Evolutionary conservation across 441 rosid species (phyloP), one percentile per base, ranked within the genome.

Genomic region (Erodium texanum): DNA sequence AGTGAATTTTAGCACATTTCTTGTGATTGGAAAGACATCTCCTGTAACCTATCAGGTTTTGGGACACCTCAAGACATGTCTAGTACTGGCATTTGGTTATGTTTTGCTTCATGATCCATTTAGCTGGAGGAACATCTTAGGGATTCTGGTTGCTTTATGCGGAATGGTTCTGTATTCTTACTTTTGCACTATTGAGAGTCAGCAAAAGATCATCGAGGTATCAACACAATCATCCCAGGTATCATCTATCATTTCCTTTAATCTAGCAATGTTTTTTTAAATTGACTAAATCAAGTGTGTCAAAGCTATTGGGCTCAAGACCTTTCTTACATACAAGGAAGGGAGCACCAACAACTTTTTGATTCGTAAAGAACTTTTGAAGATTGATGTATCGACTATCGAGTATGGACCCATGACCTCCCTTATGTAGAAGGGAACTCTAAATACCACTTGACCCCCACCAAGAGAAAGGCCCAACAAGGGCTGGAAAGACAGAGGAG

Each of bases 21-120:
- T 94, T 82, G 99, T 94, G 15, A 88, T 94, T 22, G 99, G 99
- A n/a, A 94, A 92, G 82, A 94, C 99, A 65, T 94, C 99, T 2
- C 99, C 99, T 0, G 97, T 94, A 20, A 91, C 99, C 14, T 94
- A 94, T 74, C 99, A 94, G 83, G 99, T 94, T 67, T 89, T 94
- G 12, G 99, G 99, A 5, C 99, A 94, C 76, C 89, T 94, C 68
- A 94, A 94, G 70, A 94, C 99, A 0, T 94, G 99, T 73, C 88
- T 94, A 62, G 93, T 94, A 32, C 92, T 94, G 23, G 87, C 77
- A 6, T 87, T 94, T 70, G 99, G 99, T 16, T 91, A 94, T 70
- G 92, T 96, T 0, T 71, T 94, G 7, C 72, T 94, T 65, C 97
- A 87, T 65, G 97, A 94, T 64, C 99, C 99, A 23, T 94, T 94